These are phyloP conservation scores for Musa balbisiana DNA, from an alignment of 202 grass and related monocot genomes.

Conservation along the genomic window DNA sequence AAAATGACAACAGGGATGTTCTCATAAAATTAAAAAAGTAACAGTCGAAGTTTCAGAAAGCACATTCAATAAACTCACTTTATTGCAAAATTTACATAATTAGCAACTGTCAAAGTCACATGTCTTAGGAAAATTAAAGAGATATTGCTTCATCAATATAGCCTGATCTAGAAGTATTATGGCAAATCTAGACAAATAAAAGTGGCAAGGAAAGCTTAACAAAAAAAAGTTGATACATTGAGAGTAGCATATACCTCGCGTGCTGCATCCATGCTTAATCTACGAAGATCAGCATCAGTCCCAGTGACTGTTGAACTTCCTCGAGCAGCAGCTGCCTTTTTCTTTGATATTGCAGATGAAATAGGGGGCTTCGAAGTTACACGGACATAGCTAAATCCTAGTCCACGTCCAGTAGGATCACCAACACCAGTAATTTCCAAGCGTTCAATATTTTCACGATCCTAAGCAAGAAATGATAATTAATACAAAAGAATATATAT, in stretches of 20 bases:
- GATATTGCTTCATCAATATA: too few relatives aligned
- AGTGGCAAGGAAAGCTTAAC: too few relatives aligned
- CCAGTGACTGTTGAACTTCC: constrained; percentile 84
- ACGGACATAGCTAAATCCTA: constrained; percentile 93
- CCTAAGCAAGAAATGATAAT: constrained; percentile 28
- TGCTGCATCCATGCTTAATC: constrained; percentile 98
- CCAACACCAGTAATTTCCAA: constrained; percentile 93
- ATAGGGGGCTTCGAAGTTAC: constrained; percentile 73
- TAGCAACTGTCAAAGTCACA: background rate
- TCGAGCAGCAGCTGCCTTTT: constrained; percentile 71
- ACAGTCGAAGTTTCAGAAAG: background rate
- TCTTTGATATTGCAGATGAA: constrained; percentile 62
- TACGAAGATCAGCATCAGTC: constrained; percentile 95
- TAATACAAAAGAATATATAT: background rate
- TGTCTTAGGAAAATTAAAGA: background rate
- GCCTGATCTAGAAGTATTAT: too few relatives aligned
- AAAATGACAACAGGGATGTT: background rate
- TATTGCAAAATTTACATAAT: background rate
- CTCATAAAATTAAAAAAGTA: background rate
- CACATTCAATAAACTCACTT: background rate
- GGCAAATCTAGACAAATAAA: too few relatives aligned
- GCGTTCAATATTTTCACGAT: constrained; percentile 85
- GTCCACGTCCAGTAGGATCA: constrained; percentile 87
- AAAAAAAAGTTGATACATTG: background rate
- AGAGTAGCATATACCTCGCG: constrained; percentile 55